These are phyloP conservation scores for Globisporangium okanoganense DNA, from an alignment of 352 stramenopile genomes.

Conservation along the genomic window DNA sequence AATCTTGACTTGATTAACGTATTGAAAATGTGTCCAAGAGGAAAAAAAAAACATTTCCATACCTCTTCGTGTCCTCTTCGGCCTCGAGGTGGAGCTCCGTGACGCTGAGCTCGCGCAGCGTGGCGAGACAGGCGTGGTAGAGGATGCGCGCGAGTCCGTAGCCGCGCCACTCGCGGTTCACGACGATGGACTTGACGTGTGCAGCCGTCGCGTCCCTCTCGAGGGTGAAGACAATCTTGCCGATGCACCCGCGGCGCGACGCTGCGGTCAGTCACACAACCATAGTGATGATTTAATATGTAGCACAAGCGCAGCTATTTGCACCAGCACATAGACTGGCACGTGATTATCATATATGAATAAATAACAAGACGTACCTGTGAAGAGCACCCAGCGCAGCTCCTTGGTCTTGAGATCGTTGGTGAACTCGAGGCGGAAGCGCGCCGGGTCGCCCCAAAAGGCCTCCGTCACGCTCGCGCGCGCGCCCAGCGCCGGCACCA, in stretches of 20 bases:
- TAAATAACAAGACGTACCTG: constrained; percentile 22
- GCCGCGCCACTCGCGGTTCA: constrained; percentile 66
- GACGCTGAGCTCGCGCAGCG: constrained; percentile 55
- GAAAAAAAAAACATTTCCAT: too few species aligned
- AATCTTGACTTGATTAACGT: not conserved
- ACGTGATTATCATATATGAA: not conserved
- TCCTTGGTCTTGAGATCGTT: constrained; percentile 64
- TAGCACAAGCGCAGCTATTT: not conserved
- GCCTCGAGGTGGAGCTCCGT: constrained; percentile 50
- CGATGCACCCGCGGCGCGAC: constrained; percentile 51
- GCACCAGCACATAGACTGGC: not conserved
- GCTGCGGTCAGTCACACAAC: constrained; percentile 14
- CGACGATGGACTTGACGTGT: constrained; percentile 74
- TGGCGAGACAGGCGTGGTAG: constrained; percentile 68
- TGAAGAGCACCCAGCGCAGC: constrained; percentile 82
- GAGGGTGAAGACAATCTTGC: constrained; percentile 82
- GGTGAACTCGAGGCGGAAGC: constrained; percentile 74
- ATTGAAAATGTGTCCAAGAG: too few species aligned
- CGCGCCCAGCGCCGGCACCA: constrained; percentile 18
- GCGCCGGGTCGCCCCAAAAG: constrained; percentile 26
- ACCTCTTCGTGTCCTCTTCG: constrained; percentile 61
- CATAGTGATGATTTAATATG: too few species aligned
- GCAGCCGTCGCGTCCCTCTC: constrained; percentile 39
- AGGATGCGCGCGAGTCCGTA: constrained; percentile 71
- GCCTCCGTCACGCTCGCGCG: constrained; percentile 42